Conservation (phyloP, 1,139 yeast genomes). For the Candida sojae region DNA sequence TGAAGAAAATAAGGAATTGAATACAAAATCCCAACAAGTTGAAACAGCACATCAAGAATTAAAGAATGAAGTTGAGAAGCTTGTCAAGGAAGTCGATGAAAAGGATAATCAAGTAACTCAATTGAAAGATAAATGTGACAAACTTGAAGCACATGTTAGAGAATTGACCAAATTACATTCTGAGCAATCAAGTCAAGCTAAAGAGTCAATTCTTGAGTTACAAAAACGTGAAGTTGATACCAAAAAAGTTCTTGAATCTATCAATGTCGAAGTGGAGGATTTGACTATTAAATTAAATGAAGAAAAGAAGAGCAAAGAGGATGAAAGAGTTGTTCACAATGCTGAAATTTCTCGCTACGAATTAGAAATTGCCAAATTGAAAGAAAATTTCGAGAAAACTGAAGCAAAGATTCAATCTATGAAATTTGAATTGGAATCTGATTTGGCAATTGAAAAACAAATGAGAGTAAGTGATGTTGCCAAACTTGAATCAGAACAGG, state of each 20-base stretch:
- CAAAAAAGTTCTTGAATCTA: background rate
- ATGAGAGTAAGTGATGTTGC: background rate
- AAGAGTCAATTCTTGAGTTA: background rate
- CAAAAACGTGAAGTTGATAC: background rate
- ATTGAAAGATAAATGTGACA: background rate
- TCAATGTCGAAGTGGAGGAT: slow-evolving; percentile 1
- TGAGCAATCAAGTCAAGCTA: background rate
- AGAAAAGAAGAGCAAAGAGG: background rate
- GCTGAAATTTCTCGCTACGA: background rate
- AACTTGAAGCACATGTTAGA: background rate
- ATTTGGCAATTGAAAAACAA: slow-evolving; percentile 8
- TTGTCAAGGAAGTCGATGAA: background rate
- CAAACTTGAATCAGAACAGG: slow-evolving; percentile 1
- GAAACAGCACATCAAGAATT: slow-evolving; percentile 1
- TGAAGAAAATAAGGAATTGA: background rate
- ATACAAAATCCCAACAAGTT: background rate
- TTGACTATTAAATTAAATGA: slow-evolving; percentile 4
- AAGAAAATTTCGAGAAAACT: background rate
- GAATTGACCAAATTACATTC: background rate
- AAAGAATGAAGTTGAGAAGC: background rate
- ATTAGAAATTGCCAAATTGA: slow-evolving; percentile 1
- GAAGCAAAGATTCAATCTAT: slow-evolving; percentile 1
- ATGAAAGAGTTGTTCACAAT: background rate
- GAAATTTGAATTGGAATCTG: slow-evolving; percentile 9
- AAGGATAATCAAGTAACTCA: slow-evolving; percentile 3